A percentile compares a stretch with the other conserved stretches of the same genome.
Conservation (phyloP, 140 eudicot genomes). For the Ambrosia hybrid region DNA sequence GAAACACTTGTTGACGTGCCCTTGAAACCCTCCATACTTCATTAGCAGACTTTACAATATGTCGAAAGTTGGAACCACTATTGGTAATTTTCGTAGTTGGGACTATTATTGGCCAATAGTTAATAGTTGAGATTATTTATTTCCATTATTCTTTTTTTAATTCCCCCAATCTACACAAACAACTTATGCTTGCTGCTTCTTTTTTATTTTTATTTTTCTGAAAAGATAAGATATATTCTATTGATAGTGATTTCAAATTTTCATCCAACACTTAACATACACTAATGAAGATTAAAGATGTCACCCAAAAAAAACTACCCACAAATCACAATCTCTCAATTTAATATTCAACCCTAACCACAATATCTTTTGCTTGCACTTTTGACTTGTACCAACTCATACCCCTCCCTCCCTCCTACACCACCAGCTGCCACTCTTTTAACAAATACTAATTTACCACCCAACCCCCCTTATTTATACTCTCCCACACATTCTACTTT, state of each 20-base stretch:
- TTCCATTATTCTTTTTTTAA: no score
- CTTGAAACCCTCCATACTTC: not conserved
- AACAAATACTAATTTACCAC: conserved; percentile 10
- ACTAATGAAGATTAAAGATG: not conserved
- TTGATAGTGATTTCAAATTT: no score
- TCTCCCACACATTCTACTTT: conserved; percentile 9
- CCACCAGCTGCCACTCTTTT: conserved; percentile 29
- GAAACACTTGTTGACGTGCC: not conserved
- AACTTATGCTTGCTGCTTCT: not conserved
- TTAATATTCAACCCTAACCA: conserved; percentile 10
- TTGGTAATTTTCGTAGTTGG: no score
- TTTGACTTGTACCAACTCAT: conserved; percentile 28
- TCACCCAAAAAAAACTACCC: not conserved
- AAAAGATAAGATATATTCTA: not conserved
- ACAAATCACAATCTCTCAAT: not conserved
- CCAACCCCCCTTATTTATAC: conserved; percentile 36
- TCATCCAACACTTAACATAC: not conserved
- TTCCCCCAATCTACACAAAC: not conserved
- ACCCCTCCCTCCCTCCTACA: conserved; percentile 4
- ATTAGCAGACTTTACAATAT: not conserved
- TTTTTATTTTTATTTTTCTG: not conserved
- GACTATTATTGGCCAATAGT: no score
- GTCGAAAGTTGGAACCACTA: no score
- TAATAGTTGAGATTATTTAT: no score
- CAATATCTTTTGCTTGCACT: conserved; percentile 33